These are phyloP conservation scores for Thermochaetoides thermophila DNA, from an alignment of 495 filamentous ascomycete species.

Conservation along the genomic window DNA sequence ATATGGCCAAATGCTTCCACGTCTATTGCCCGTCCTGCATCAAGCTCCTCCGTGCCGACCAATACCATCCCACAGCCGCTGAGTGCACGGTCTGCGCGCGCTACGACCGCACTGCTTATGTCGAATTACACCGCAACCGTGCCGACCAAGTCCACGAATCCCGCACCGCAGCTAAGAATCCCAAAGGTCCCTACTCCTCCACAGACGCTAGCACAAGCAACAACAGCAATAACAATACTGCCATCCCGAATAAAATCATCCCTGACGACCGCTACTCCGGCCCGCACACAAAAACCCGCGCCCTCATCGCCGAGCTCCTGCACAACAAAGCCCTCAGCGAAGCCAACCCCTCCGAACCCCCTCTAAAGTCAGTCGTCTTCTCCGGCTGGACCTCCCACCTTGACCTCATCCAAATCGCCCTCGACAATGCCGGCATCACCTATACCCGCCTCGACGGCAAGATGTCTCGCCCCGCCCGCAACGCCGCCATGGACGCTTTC, in stretches of 20 bases:
- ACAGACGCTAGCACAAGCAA: too few species aligned
- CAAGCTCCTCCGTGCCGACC: constrained; percentile 25
- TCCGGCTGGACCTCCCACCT: constrained; percentile 89
- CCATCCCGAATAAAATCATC: constrained; percentile 42
- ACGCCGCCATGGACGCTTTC: constrained; percentile 58
- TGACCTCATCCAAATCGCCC: constrained; percentile 79
- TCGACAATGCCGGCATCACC: constrained; percentile 48
- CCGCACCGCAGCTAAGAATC: constrained; percentile 21
- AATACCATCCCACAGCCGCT: too few species aligned
- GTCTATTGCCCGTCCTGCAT: constrained; percentile 66
- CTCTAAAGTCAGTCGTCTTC: constrained; percentile 84
- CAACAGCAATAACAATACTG: too few species aligned
- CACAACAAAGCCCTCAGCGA: constrained; percentile 44
- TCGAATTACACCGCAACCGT: constrained; percentile 50
- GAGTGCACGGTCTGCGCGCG: constrained; percentile 12
- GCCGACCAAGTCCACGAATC: constrained; percentile 44
- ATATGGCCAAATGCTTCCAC: constrained; percentile 74
- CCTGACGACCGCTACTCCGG: constrained; percentile 58
- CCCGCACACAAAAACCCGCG: constrained; percentile 80
- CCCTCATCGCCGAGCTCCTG: constrained; percentile 54
- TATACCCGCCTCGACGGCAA: constrained; percentile 80
- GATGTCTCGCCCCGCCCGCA: constrained; percentile 60
- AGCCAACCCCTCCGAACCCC: constrained; percentile 40
- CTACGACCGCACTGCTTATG: constrained; percentile 34
- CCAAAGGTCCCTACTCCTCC: constrained; percentile 25